Evolutionary conservation across 495 filamentous ascomycete species (phyloP), one percentile per base, ranked within the genome.

Genomic region (Tuber calosporum): DNA sequence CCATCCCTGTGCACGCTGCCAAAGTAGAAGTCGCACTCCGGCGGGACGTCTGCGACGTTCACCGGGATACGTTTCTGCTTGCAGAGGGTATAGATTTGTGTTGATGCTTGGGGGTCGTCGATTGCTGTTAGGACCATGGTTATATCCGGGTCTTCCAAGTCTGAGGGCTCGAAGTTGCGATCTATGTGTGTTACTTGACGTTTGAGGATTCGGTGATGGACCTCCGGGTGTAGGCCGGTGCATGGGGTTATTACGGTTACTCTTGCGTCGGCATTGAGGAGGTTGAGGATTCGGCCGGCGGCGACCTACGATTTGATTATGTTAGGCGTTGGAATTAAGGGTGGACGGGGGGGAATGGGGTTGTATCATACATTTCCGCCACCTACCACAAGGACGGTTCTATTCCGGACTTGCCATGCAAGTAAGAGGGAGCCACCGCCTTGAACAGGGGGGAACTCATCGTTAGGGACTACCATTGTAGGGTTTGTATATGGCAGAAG

Each of bases 21-120:
- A 82, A 99, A 99, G 83, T 97, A 99, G 81, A 99, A 99, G 80
- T 99, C 95, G 82, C 95, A 99, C 82, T 98, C 95, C 0, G 93
- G 87, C 0, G 96, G 96, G 1, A 98, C 96, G 83, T 99, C 95
- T 73, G 95, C 95, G 69, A 99, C 96, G 82, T 99, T 99, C 45
- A 92, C 93, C 1, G 93, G 88, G 69, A 98, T 93, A 66, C 89
- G 89, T 62, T 85, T 86, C 81, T 91, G 87, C 79, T 97, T 93
- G 85, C 94, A 98, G 0, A 97, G 87, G 76, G 93, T 92, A 90
- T 93, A 98, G 80, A 99, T 93, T 67, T 87, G 84, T 0, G 93
- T 89, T 0, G 92, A 96, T 8, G 93, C 93, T 43, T 87, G 89
- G 0, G 95, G 92, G 82, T 97, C 93, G 82, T 99, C 95, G 79